Percentiles rank a stretch among this genome's conserved stretches.
These are phyloP conservation scores for Ormosia emarginata DNA, from an alignment of 306 rosid species.

Conservation along the genomic window DNA sequence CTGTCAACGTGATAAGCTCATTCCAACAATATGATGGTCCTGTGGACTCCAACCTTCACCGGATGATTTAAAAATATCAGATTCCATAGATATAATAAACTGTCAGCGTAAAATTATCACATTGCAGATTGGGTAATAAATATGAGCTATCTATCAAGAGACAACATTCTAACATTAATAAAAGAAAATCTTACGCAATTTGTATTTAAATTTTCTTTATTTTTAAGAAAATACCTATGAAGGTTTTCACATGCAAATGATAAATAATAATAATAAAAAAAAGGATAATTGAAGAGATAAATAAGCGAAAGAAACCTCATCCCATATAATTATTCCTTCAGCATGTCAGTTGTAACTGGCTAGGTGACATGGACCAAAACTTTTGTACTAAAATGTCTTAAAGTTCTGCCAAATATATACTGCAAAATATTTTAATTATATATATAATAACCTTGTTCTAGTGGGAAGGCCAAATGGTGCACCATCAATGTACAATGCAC, in stretches of 20 bases:
- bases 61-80: conserved; percentile 22
- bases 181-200: not conserved
- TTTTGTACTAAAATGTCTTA: not conserved
- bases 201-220: not conserved
- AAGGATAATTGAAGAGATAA: not conserved
- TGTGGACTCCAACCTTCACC: conserved; percentile 74
- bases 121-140: not conserved
- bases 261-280: not conserved
- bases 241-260: not conserved
- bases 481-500: conserved; percentile 82
- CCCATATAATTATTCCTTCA: not conserved
- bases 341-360: not conserved
- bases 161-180: not conserved
- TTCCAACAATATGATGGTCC: conserved; percentile 83
- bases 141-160: not conserved
- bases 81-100: not conserved
- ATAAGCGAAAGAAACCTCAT: not conserved
- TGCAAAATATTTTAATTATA: not conserved
- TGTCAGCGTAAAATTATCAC: not conserved
- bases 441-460: conserved; percentile 65
- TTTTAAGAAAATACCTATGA: not conserved
- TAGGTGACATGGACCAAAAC: not conserved
- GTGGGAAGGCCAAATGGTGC: conserved; percentile 93
- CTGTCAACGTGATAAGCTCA: conserved; percentile 78
- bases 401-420: not conserved